Base-by-base conservation (phyloP, 352 stramenopile genomes). In the Pythium oligandrum region DNA sequence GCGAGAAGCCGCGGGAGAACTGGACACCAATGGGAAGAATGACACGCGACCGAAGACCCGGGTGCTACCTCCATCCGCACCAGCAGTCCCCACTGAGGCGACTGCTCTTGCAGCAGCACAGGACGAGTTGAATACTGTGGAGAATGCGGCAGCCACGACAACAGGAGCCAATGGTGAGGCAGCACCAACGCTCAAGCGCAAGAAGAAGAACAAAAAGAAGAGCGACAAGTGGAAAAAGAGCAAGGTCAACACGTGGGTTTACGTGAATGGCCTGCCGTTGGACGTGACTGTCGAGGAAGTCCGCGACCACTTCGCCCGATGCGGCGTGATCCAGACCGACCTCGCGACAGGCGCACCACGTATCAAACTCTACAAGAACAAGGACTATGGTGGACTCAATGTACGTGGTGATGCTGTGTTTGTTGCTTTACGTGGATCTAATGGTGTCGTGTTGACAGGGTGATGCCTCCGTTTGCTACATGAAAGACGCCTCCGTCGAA, bases 361-460 rank as follows among this genome's bases (percentile, higher is more conserved):
- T 49, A 96, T 98, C 58, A 99, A 99, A 61, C 66, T 99, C 4
- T 99, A 98, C 70, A 55, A 78, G 46, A 78, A 94, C 67, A 94
- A 95, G 55, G 71, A 93, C 35, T 74, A 73, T 35, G 90, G 86
- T 8, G 70, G 79, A 3, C 63, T 97, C 8, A 99, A 98, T 44
- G 83, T 93, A 71, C 36, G 78, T 68, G 17, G 17, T 26, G 26
- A 35, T 40, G 30, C 4, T 9, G 3, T 46, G 11, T 37, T 48
- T 12, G 37, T 32, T 26, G 35, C 6, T 4, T 39, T 31, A 54
- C 38, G 12, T 39, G 44, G 7, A 43, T 42, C 38, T 1, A 44
- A 40, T 36, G 3, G 36, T 30, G 12, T 55, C 17, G 43, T 48
- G 43, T 48, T 11, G 9, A 30, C 17, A 93, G 79, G 96, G 96